A percentile compares a stretch with the other conserved stretches of the same genome.
phyloP scores from a whole-genome alignment of 2,329 filamentous ascomycete species.

The Alternaria metachromatica region DNA sequence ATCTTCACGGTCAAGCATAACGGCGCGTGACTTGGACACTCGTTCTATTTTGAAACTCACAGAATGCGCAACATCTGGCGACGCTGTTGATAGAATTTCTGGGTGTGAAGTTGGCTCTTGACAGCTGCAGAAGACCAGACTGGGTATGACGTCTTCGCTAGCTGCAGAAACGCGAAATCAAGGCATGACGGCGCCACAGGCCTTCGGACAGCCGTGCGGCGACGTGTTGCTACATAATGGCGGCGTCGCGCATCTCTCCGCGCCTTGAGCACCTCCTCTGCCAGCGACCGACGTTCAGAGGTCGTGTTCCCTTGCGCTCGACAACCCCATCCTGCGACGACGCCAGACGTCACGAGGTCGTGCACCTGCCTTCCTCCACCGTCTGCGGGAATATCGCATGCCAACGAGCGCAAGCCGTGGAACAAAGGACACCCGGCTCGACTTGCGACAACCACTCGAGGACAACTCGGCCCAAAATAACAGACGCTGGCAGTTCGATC shows the following conservation, averaged over 20 bases:
- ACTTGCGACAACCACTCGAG: conserved; percentile 41
- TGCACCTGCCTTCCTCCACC: conserved; percentile 28
- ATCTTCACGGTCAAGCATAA: neutral
- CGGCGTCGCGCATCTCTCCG: conserved; percentile 29
- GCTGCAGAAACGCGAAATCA: conserved; percentile 35
- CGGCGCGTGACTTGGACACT: neutral
- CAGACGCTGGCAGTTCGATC: conserved; percentile 25
- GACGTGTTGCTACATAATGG: conserved; percentile 42
- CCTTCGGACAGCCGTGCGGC: conserved; percentile 26
- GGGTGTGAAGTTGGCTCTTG: neutral
- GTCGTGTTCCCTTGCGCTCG: conserved; percentile 50
- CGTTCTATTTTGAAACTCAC: neutral
- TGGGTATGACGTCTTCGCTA: conserved; percentile 29
- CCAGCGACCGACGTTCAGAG: conserved; percentile 40
- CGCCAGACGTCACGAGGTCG: conserved; percentile 34
- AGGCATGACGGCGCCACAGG: conserved; percentile 36
- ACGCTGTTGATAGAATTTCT: neutral
- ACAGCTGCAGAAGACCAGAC: neutral
- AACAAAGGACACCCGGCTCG: conserved; percentile 44
- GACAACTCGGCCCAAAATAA: conserved; percentile 38
- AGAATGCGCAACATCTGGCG: neutral
- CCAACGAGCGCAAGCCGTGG: conserved; percentile 47
- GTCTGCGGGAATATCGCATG: conserved; percentile 29
- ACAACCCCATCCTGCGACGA: conserved; percentile 32
- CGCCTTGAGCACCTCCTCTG: conserved; percentile 46